These are phyloP conservation scores for Clarkia xantiana DNA, from an alignment of 345 rosid species.

Conservation along the genomic window DNA sequence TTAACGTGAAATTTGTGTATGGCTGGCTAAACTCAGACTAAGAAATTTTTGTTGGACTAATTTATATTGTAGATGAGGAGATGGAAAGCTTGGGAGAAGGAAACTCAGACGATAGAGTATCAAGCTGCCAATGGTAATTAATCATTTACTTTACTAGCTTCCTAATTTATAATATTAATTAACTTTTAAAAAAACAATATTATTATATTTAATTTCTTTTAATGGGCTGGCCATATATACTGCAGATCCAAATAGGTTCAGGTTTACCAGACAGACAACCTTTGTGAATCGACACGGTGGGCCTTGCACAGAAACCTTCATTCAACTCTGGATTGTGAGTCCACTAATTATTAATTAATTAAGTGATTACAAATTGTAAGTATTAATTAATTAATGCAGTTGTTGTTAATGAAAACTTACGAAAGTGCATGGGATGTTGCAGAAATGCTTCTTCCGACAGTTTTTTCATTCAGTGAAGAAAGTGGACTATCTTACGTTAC, in stretches of 20 bases:
- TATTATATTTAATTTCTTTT: no score
- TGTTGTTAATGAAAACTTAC: background rate
- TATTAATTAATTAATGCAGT: no score
- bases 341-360: background rate
- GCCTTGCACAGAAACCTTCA: slow-evolving; percentile 22
- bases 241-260: slow-evolving; percentile 51
- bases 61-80: slow-evolving; percentile 50
- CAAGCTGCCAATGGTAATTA: slow-evolving; percentile 43
- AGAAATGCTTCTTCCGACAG: slow-evolving; percentile 71
- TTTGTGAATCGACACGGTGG: slow-evolving; percentile 52
- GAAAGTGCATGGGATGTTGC: slow-evolving; percentile 1
- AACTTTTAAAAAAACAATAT: background rate
- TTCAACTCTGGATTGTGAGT: slow-evolving; percentile 46
- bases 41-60: no score
- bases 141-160: background rate
- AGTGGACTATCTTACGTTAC: slow-evolving; percentile 64
- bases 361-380: background rate
- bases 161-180: background rate
- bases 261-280: slow-evolving; percentile 53
- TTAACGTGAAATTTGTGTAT: no score
- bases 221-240: no score
- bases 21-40: no score
- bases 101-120: slow-evolving; percentile 49
- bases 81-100: slow-evolving; percentile 67
- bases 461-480: slow-evolving; percentile 55